Evolutionary conservation across 2,329 filamentous ascomycete species (phyloP).

Genomic region (Kalmusia sp.): DNA sequence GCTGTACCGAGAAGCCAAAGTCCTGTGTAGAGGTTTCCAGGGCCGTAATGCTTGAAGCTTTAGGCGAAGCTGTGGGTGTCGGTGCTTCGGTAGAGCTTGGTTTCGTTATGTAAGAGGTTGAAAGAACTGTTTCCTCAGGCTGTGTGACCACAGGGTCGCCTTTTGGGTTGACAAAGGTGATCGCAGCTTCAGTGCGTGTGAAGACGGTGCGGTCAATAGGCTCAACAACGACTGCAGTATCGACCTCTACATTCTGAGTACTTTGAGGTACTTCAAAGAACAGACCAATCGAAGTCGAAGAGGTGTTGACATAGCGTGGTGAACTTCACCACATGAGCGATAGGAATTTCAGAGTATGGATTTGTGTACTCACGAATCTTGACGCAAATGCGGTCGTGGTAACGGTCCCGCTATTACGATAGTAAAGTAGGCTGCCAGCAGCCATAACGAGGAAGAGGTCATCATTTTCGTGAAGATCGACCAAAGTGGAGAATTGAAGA

Average conservation of each 20-base stretch:
- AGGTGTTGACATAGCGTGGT: conserved; percentile 36
- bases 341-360: not conserved
- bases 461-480: conserved; percentile 32
- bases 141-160: conserved; percentile 41
- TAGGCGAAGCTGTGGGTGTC: conserved; percentile 18
- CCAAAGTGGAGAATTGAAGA: conserved; percentile 28
- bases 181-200: conserved; percentile 31
- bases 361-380: conserved; percentile 31
- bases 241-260: conserved; percentile 28
- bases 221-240: conserved; percentile 42
- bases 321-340: conserved; percentile 29
- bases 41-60: conserved; percentile 17
- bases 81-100: conserved; percentile 26
- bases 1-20: not conserved
- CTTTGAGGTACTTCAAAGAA: conserved; percentile 5
- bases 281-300: conserved; percentile 14
- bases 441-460: conserved; percentile 32
- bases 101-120: conserved; percentile 37
- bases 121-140: conserved; percentile 34
- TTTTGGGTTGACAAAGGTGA: conserved; percentile 42
- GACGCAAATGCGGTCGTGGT: conserved; percentile 34
- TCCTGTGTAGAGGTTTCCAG: conserved; percentile 13
- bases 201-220: conserved; percentile 40
- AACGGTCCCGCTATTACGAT: conserved; percentile 42
- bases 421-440: conserved; percentile 47